Conservation (phyloP, 352 stramenopile genomes). For the Globisporangium abappressorium region DNA sequence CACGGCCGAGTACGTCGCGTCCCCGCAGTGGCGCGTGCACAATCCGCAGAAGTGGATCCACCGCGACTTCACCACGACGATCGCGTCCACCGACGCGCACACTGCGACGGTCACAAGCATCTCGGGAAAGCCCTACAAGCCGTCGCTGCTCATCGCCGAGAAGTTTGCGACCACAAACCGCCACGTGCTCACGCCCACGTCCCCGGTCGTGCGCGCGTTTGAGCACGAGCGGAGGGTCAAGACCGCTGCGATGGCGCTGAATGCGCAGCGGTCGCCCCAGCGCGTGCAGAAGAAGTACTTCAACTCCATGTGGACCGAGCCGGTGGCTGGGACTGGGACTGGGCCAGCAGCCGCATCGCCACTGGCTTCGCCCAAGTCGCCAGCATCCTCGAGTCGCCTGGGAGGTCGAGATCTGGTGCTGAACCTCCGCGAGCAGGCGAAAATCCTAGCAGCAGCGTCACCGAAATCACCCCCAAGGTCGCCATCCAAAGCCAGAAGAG, state of each 20-base stretch:
- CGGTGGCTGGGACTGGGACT: background rate
- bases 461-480: background rate
- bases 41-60: constrained; percentile 51
- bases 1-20: constrained; percentile 55
- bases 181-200: constrained; percentile 8
- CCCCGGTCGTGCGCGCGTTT: constrained; percentile 5
- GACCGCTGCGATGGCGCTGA: constrained; percentile 29
- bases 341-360: background rate
- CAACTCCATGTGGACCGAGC: constrained; percentile 55
- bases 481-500: background rate
- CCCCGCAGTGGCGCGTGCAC: constrained; percentile 52
- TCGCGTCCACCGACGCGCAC: constrained; percentile 39
- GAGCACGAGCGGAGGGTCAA: constrained; percentile 45
- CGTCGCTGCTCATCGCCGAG: constrained; percentile 42
- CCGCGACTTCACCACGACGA: constrained; percentile 49
- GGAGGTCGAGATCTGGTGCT: constrained; percentile 17
- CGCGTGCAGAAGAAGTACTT: constrained; percentile 51
- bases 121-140: constrained; percentile 29
- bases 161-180: constrained; percentile 26
- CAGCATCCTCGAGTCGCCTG: background rate
- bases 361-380: constrained; percentile 5
- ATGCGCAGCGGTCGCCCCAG: constrained; percentile 30
- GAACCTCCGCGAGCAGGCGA: constrained; percentile 11
- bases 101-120: constrained; percentile 51
- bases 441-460: background rate